Conservation (phyloP, 2,329 filamentous ascomycete genomes). For the Penicillium sp. region DNA sequence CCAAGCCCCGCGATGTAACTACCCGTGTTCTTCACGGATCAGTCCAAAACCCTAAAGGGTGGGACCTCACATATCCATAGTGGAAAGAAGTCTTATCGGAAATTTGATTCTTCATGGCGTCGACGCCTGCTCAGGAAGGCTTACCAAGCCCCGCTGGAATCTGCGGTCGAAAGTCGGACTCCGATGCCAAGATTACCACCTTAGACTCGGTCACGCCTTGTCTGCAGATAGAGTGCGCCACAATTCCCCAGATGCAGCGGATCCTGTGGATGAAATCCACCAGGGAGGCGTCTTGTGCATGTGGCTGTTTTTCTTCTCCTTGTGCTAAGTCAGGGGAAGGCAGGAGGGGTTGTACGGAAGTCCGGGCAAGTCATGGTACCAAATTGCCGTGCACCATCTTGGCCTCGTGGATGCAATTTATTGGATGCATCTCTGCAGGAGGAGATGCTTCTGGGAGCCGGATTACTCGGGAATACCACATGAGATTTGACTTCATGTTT, state of each 20-base stretch:
- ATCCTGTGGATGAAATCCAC: not conserved
- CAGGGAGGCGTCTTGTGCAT: too few relatives aligned
- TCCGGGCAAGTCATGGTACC: constrained; percentile 2
- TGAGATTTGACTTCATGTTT: too few relatives aligned
- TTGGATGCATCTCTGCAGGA: constrained; percentile 1
- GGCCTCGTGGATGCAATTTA: not conserved
- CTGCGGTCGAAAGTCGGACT: constrained; percentile 14
- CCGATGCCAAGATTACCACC: constrained; percentile 20
- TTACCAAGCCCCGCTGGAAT: constrained; percentile 11
- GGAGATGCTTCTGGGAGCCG: not conserved
- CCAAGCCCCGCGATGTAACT: constrained; percentile 5
- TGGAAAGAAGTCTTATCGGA: not conserved
- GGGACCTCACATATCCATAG: too few relatives aligned
- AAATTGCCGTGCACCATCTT: constrained; percentile 1
- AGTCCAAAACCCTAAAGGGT: too few relatives aligned
- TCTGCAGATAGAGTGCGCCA: constrained; percentile 6
- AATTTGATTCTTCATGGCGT: not conserved
- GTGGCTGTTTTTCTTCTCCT: too few relatives aligned
- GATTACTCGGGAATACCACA: not conserved
- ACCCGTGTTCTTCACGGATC: too few relatives aligned
- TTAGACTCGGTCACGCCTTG: constrained; percentile 12
- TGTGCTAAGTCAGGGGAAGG: constrained; percentile 2
- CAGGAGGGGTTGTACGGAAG: constrained; percentile 12
- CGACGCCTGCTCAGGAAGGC: not conserved
- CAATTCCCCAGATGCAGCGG: not conserved